Evolutionary conservation across 2,329 filamentous ascomycete species (phyloP).

Genomic region (Ascochyta pisi): DNA sequence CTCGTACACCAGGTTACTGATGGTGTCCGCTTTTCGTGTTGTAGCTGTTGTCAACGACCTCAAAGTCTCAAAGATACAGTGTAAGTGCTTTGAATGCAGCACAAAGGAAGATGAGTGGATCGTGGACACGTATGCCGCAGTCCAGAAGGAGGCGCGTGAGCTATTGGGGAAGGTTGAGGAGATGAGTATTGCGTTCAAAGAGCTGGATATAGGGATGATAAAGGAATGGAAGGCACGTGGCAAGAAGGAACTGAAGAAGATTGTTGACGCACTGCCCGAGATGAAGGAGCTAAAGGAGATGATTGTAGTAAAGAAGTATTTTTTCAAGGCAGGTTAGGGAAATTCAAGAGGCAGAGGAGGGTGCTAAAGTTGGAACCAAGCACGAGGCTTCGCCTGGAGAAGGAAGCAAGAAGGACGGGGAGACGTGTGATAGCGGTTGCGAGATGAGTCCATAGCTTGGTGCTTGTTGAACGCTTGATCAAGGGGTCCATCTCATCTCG

Average conservation of each 20-base stretch:
- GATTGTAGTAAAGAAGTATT: neutral
- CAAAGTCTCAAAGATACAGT: neutral
- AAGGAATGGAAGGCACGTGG: neutral
- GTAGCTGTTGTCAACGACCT: neutral
- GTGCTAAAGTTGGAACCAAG: no score
- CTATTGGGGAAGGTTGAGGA: neutral
- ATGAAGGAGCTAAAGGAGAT: neutral
- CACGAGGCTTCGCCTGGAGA: neutral
- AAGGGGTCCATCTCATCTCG: no score
- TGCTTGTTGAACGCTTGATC: neutral
- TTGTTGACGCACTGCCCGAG: neutral
- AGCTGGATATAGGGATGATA: neutral
- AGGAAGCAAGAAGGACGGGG: neutral
- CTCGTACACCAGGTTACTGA: neutral
- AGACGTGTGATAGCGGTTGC: neutral
- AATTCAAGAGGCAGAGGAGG: neutral
- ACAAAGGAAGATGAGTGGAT: neutral
- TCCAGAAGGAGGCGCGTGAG: neutral
- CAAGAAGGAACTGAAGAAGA: neutral
- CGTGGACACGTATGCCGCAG: neutral
- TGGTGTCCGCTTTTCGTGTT: neutral
- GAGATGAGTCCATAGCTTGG: neutral
- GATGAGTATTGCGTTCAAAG: neutral
- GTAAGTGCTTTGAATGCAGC: neutral
- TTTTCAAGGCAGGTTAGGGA: neutral